These are phyloP conservation scores for Pythium folliculosum DNA, from an alignment of 352 stramenopile species.

Conservation along the genomic window DNA sequence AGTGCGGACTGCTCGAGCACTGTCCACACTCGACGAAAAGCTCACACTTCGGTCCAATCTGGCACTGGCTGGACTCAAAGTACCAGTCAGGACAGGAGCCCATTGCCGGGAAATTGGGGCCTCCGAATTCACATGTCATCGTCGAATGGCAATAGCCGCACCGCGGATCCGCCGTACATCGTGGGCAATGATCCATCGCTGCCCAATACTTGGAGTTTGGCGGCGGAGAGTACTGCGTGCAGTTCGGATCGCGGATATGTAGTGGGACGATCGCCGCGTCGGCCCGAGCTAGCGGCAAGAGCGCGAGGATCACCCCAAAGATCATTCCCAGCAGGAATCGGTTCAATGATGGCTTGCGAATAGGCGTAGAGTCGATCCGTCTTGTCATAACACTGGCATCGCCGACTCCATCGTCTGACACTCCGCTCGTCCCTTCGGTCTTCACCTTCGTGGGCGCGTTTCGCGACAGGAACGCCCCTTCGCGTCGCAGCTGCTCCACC, in stretches of 20 bases:
- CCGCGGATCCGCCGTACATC: conserved; percentile 56
- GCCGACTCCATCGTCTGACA: too few relatives aligned
- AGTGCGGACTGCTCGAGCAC: conserved; percentile 68
- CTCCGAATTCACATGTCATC: conserved; percentile 83
- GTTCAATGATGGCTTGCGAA: too few relatives aligned
- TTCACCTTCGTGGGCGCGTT: neutral
- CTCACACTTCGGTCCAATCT: conserved; percentile 63
- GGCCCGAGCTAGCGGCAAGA: neutral
- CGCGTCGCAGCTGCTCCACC: neutral
- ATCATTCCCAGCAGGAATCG: too few relatives aligned
- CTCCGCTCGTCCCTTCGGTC: neutral
- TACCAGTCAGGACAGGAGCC: conserved; percentile 68
- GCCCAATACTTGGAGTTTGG: conserved; percentile 59
- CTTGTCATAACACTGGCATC: too few relatives aligned
- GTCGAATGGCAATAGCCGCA: conserved; percentile 93
- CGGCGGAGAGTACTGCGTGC: conserved; percentile 51
- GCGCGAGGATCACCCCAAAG: neutral
- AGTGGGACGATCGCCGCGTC: neutral
- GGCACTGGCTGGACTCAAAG: conserved; percentile 59
- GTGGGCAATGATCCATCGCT: conserved; percentile 66
- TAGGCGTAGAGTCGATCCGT: too few relatives aligned
- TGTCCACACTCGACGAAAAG: conserved; percentile 49
- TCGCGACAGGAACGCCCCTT: neutral
- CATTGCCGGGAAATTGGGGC: conserved; percentile 45
- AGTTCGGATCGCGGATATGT: conserved; percentile 34